Base-by-base conservation (phyloP, 2,329 filamentous ascomycete species). In the Leptosphaerulina australis region DNA sequence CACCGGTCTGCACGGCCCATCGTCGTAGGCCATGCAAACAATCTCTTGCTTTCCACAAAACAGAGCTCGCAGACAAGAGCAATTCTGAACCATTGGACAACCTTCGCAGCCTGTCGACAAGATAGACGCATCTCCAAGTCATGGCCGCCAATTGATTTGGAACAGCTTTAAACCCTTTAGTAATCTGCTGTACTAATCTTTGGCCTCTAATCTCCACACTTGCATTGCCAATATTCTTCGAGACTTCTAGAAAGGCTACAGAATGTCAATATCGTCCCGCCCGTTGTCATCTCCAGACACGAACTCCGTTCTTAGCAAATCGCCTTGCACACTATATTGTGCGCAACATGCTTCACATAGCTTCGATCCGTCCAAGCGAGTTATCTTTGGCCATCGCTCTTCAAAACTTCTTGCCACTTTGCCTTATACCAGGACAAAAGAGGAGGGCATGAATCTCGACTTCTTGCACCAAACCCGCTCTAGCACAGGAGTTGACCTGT, bases 151-250 rank as follows among this genome's bases (percentile, higher is more conserved):
- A n/a, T n/a, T n/a, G n/a, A n/a, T n/a, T n/a, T 9, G 12, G 21
- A 12, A 10, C 29, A 15, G n/a, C 9, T 12, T 34, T 9, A 12
- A 15, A 5, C 8, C 12, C 12, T 6, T 4, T 1, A 17, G 21
- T 44, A 7, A 4, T 24, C 2, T 3, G 12, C n/a, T 20, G n/a
- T n/a, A 29, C 35, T 29, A 11, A 14, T 18, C 21, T 18, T 5
- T 15, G 12, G 18, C 34, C 28, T 6, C 11, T 21, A 45, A 46
- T 51, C 15, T 51, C 48, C 36, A 46, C 48, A 36, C 9, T 11
- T n/a, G 33, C 20, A 26, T 22, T 37, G 48, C 48, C 26, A 31
- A 46, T 37, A 31, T 51, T 51, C 48, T 24, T 28, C 26, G 5
- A 28, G 4, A 10, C 15, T 51, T 51, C 48, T 10, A 46, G 41